These are phyloP conservation scores for Mycena sanguinolenta DNA, from an alignment of 768 basidiomycete species.

Conservation along the genomic window DNA sequence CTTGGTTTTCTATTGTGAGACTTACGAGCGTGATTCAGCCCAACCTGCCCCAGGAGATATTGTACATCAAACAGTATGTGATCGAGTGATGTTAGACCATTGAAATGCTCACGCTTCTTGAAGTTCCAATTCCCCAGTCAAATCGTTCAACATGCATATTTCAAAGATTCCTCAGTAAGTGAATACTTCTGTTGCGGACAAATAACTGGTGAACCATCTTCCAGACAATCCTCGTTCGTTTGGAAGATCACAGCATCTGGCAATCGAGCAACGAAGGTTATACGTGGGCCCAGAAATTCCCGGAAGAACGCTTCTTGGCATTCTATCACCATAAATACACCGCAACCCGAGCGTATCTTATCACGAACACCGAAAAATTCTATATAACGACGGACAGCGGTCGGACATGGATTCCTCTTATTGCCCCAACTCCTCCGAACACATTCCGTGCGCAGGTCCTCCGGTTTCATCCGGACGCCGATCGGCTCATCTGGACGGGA, in stretches of 20 bases:
- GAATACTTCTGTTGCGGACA: conserved; percentile 33
- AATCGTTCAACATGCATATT: conserved; percentile 84
- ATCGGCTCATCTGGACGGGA: conserved; percentile 92
- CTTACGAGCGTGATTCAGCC: no score
- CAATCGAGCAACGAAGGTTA: conserved; percentile 96
- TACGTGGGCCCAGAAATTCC: conserved; percentile 80
- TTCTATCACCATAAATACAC: conserved; percentile 89
- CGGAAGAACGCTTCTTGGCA: conserved; percentile 75
- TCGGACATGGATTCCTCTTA: conserved; percentile 68
- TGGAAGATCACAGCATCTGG: conserved; percentile 84
- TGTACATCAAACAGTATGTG: no score
- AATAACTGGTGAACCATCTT: conserved; percentile 32
- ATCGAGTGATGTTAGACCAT: no score
- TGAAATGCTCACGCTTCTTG: no score
- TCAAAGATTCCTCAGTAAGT: conserved; percentile 78
- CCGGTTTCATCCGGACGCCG: conserved; percentile 88
- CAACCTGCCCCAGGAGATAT: no score
- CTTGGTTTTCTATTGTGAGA: no score
- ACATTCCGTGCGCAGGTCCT: conserved; percentile 79
- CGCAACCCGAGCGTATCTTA: conserved; percentile 87
- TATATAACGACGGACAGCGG: conserved; percentile 91
- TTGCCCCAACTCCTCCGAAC: conserved; percentile 81
- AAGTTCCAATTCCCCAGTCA: conserved; percentile 75
- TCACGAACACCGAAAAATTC: conserved; percentile 74
- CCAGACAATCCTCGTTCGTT: conserved; percentile 85